Evolutionary conservation across 2,329 filamentous ascomycete genomes (phyloP).

Genomic region (Chrysosphaeria jannelii): DNA sequence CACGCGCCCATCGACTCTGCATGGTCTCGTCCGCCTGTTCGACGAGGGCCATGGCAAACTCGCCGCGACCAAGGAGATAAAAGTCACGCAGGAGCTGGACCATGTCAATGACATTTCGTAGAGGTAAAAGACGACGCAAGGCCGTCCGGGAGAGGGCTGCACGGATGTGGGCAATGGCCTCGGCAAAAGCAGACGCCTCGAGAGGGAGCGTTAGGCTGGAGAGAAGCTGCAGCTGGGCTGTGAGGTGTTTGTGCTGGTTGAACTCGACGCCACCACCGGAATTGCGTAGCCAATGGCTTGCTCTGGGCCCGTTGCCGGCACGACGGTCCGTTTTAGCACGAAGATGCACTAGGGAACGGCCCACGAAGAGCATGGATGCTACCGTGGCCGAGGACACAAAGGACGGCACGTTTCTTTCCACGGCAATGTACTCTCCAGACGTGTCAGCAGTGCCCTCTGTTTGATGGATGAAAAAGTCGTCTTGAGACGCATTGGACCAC

Average conservation of each 20-base stretch:
- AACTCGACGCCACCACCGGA: neutral
- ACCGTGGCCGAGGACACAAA: constrained; percentile 52
- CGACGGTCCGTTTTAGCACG: constrained; percentile 6
- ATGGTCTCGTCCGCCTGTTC: constrained; percentile 60
- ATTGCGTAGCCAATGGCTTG: constrained; percentile 3
- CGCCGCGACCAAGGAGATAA: constrained; percentile 61
- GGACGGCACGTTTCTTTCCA: constrained; percentile 34
- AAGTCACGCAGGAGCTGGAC: constrained; percentile 58
- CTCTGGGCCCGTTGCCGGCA: constrained; percentile 1
- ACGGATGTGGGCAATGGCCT: constrained; percentile 45
- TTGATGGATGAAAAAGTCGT: constrained; percentile 63
- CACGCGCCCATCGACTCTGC: constrained; percentile 36
- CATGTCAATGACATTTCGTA: constrained; percentile 45
- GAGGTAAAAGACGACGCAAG: constrained; percentile 52
- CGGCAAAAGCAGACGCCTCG: constrained; percentile 36
- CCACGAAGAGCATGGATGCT: constrained; percentile 67
- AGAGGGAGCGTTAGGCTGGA: constrained; percentile 43
- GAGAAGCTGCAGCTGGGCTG: constrained; percentile 37
- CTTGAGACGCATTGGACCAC: constrained; percentile 17
- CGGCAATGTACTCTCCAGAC: constrained; percentile 22
- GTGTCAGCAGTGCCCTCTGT: constrained; percentile 10
- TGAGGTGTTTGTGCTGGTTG: constrained; percentile 12
- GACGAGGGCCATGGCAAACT: constrained; percentile 71
- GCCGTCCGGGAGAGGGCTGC: constrained; percentile 59
- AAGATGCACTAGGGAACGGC: constrained; percentile 66